Evolutionary conservation across 2,329 filamentous ascomycete species (phyloP).

Genomic region (Trichoderma simmonsii): DNA sequence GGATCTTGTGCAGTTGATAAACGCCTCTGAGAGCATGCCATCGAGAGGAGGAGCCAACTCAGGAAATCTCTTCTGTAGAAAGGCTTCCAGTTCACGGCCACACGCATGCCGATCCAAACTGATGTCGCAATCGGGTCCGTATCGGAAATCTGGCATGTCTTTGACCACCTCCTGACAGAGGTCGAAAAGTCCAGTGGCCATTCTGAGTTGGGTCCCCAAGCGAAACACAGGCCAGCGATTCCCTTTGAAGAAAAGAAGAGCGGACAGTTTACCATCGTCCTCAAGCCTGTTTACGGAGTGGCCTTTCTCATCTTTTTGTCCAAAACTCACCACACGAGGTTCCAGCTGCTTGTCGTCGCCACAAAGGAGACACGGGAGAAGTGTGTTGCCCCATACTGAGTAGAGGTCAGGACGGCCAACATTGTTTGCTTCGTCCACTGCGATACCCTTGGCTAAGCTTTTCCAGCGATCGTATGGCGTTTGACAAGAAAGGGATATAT

Average conservation of each 20-base stretch:
- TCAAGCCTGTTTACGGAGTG: not conserved
- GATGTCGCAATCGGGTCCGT: not conserved
- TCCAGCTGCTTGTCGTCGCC: conserved; percentile 26
- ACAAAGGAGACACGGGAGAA: conserved; percentile 24
- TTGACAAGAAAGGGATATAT: not conserved
- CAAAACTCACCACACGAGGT: conserved; percentile 15
- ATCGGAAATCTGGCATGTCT: not conserved
- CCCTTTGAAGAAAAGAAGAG: not conserved
- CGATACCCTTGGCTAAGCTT: not conserved
- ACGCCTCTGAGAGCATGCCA: conserved; percentile 18
- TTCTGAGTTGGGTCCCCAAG: not conserved
- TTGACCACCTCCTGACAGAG: not conserved
- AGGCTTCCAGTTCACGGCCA: not conserved
- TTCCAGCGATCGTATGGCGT: not conserved
- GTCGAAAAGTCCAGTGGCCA: not conserved
- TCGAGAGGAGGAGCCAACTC: not conserved
- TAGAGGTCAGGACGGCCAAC: conserved; percentile 20
- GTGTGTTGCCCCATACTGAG: conserved; percentile 26
- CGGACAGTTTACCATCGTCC: not conserved
- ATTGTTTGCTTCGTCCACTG: not conserved
- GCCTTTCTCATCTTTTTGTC: not conserved
- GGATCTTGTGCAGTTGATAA: conserved; percentile 23
- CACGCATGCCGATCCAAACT: not conserved
- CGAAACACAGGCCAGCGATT: not conserved
- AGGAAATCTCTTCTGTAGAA: not conserved